Conservation (phyloP, 495 filamentous ascomycete genomes). For the Echria macrotheca region DNA sequence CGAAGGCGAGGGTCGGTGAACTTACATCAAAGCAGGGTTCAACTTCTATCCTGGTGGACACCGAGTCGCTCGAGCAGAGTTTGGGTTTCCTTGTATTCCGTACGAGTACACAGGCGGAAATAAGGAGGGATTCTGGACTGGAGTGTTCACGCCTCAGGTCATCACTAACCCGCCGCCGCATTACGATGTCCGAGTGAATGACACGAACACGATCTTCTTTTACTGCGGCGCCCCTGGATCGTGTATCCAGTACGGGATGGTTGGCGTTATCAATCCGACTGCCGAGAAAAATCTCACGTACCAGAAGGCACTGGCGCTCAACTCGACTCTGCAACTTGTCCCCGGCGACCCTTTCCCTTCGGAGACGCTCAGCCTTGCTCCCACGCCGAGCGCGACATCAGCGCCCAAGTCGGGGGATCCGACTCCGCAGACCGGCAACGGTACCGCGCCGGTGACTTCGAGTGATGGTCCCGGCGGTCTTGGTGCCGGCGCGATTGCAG, state of each 20-base stretch:
- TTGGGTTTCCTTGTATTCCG: constrained; percentile 51
- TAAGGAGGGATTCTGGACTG: constrained; percentile 45
- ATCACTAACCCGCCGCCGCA: constrained; percentile 28
- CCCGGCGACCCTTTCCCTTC: constrained; percentile 36
- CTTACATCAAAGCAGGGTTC: constrained; percentile 36
- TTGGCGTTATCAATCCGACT: constrained; percentile 45
- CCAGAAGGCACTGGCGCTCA: constrained; percentile 25
- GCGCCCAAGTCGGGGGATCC: no score
- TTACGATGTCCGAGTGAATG: constrained; percentile 49
- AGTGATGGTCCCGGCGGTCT: constrained; percentile 16
- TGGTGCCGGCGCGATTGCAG: constrained; percentile 39
- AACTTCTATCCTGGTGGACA: constrained; percentile 56
- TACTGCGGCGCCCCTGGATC: constrained; percentile 51
- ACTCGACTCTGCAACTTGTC: constrained; percentile 28
- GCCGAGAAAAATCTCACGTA: constrained; percentile 23
- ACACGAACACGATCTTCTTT: constrained; percentile 54
- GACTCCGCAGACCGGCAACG: no score
- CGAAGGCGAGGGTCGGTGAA: background rate
- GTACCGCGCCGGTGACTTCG: no score
- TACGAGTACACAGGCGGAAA: constrained; percentile 43
- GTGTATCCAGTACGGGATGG: constrained; percentile 26
- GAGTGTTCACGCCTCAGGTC: constrained; percentile 32
- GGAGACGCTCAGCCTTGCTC: constrained; percentile 14
- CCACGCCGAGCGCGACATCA: background rate
- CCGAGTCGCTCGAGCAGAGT: constrained; percentile 53